Evolutionary conservation across 2,329 filamentous ascomycete species (phyloP).

Genomic region (Phialemonium atrogriseum): DNA sequence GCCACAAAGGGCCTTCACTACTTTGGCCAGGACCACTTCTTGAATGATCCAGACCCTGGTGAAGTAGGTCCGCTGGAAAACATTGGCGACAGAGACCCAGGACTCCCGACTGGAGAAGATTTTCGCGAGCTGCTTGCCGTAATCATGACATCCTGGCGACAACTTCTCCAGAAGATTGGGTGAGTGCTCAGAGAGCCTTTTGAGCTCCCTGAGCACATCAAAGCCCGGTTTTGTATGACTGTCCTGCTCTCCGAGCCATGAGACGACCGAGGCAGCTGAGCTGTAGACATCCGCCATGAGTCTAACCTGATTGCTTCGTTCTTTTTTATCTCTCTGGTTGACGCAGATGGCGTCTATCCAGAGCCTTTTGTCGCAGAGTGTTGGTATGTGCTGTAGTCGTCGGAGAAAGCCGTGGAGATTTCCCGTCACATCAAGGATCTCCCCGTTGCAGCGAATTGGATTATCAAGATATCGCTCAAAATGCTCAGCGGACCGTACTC

Average conservation of each 20-base stretch:
- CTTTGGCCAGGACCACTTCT: too few species aligned
- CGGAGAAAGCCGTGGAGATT: not conserved
- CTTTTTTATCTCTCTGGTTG: not conserved
- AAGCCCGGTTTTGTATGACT: not conserved
- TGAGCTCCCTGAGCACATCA: not conserved
- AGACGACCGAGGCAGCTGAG: not conserved
- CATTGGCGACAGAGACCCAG: too few species aligned
- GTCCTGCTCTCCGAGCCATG: not conserved
- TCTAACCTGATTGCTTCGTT: not conserved
- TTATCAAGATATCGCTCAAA: not conserved
- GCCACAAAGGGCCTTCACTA: too few species aligned
- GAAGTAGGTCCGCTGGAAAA: too few species aligned
- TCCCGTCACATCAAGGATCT: not conserved
- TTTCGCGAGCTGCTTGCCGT: too few species aligned
- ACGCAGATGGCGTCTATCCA: not conserved
- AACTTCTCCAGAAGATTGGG: not conserved
- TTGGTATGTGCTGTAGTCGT: not conserved
- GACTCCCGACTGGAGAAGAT: too few species aligned
- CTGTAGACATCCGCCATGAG: not conserved
- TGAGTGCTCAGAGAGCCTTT: not conserved
- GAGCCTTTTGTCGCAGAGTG: not conserved
- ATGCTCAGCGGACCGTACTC: not conserved
- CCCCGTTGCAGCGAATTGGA: not conserved
- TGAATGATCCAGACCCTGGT: too few species aligned
- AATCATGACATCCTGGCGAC: too few species aligned